Base-by-base conservation (phyloP, 345 rosid species). In the Euphorbia pulcherrima region DNA sequence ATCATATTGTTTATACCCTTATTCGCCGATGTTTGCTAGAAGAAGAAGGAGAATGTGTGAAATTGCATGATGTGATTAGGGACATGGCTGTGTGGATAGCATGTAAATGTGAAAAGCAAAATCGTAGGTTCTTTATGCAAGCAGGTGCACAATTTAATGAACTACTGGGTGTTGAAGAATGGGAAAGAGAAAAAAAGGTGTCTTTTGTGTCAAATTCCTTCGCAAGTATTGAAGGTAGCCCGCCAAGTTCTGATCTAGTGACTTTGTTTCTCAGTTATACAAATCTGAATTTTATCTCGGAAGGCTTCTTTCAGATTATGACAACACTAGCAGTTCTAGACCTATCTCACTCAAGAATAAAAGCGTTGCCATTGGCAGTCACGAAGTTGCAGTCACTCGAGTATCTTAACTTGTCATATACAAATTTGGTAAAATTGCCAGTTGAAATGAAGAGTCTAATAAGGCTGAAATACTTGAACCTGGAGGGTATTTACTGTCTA, bases 61-160 rank as follows among this genome's bases (percentile, higher is more conserved):
- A 75, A 48, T 74, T 84, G 81, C 84, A 74, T 70, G 78, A 72
- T 53, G 69, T 82, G n/a, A 62, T 82, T 1, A 74, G 82, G 0
- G 79, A 76, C 28, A 70, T 80, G 84, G 73, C 79, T 21, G 37
- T 84, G 26, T 76, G 80, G 88, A 57, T 82, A 46, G 75, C 72
- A 5, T 33, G 50, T 13, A 29, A 58, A 17, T n/a, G 18, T 13
- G 70, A 74, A 13, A 11, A 40, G 11, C 47, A 75, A 14, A 41
- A n/a, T n/a, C n/a, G n/a, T n/a, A n/a, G 73, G 2, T 56, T 53
- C 29, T 46, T 60, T 1, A 78, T 76, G 1, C n/a, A 17, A 21
- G 70, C 63, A 0, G 57, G 69, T 18, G 60, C 6, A 35, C 27
- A 33, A 17, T 60, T 75, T 20, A 58, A 3, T 13, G 16, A 67